Evolutionary conservation across 768 basidiomycete genomes (phyloP), one percentile per base, ranked within the genome.

Genomic region (Tricholoma flavovirens): DNA sequence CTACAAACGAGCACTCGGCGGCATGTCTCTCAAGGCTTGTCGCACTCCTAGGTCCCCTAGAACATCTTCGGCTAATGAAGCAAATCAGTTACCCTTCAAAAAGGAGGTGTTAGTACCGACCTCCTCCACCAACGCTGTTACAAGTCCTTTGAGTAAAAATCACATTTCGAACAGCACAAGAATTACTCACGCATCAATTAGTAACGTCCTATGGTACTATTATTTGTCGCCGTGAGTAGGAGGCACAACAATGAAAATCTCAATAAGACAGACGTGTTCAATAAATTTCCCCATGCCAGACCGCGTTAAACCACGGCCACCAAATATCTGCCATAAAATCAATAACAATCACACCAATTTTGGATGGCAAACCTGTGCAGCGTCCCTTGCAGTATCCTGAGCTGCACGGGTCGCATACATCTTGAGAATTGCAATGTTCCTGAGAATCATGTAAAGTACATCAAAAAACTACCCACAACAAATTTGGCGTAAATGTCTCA

Each of bases 301-400:
- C 66, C 81, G 80, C 8, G 92, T 93, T 54, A 94, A 80, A 22
- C 88, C 91, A 50, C 92, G 83, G n/a, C 91, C 92, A 61, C 90
- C 90, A 60, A 92, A 93, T 58, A 93, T 82, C 71, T 84, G 78
- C 1, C n/a, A 82, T 77, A 1, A 81, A 79, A 83, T 82, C 15
- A 33, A 10, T 8, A n/a, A 8, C 30, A 11, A 22, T 21, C 15
- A 19, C 15, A 51, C 54, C 49, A 32, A 29, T 19, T 1, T 7
- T 26, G 4, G 12, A 26, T 26, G 22, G 42, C 56, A 22, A 15
- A 60, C 60, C 60, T 76, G 74, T 5, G 78, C 74, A 49, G 75
- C 74, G 62, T 76, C 76, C 7, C 80, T 75, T 15, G 85, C 83
- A 26, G 84, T 87, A 57, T 86, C 82, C 63, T 86, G 83, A 1